A percentile compares a stretch with the other conserved stretches of the same genome.
These are phyloP conservation scores for Tulasnella sp. DNA, from an alignment of 768 basidiomycete species.

Conservation along the genomic window DNA sequence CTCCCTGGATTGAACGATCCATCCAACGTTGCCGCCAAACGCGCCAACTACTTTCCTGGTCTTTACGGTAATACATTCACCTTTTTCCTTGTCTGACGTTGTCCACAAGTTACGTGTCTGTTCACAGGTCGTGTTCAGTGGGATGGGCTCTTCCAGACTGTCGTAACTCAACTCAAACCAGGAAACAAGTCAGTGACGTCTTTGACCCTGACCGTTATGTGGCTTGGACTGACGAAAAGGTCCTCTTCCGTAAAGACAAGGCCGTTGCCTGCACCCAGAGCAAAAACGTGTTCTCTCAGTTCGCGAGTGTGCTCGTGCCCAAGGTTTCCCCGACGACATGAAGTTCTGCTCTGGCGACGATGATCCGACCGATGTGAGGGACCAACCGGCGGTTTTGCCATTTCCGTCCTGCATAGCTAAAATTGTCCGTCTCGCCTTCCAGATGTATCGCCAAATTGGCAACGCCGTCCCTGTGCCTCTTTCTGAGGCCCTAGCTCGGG, in stretches of 20 bases:
- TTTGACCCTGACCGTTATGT: not conserved
- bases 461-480: conserved; percentile 75
- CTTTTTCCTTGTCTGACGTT: not conserved
- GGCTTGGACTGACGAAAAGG: conserved; percentile 22
- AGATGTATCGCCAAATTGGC: conserved; percentile 76
- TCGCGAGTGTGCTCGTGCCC: conserved; percentile 64
- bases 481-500: conserved; percentile 54
- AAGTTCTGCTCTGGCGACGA: conserved; percentile 52
- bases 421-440: conserved; percentile 12
- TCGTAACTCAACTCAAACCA: conserved; percentile 18
- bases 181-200: conserved; percentile 19
- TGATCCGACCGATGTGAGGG: conserved; percentile 49
- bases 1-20: conserved; percentile 19
- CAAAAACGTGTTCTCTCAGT: conserved; percentile 69
- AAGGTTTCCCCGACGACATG: conserved; percentile 74
- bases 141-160: conserved; percentile 23
- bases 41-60: conserved; percentile 13
- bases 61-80: conserved; percentile 4
- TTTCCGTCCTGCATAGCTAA: conserved; percentile 12
- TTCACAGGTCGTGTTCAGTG: conserved; percentile 15
- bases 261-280: conserved; percentile 51
- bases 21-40: conserved; percentile 1
- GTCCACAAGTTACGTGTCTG: not conserved
- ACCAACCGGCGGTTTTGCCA: conserved; percentile 2
- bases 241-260: conserved; percentile 37